Conservation (phyloP, 768 basidiomycete species). For the Tricholoma sp. region DNA sequence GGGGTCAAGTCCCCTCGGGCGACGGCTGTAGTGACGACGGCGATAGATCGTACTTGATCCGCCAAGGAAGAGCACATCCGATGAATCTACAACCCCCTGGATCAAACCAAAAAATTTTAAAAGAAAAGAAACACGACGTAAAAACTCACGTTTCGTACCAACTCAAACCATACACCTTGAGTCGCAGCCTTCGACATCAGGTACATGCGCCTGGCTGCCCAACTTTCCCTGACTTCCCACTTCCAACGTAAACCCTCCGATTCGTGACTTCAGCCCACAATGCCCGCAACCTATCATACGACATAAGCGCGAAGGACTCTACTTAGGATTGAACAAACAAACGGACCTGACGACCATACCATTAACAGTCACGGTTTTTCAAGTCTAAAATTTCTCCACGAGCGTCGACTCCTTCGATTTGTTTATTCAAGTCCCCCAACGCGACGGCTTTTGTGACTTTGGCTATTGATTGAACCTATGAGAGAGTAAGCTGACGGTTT, state of each 20-base stretch:
- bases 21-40: conserved; percentile 83
- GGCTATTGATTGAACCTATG: conserved; percentile 76
- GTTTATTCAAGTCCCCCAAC: conserved; percentile 81
- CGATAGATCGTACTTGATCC: conserved; percentile 79
- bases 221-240: conserved; percentile 87
- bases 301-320: conserved; percentile 19
- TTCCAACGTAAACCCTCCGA: conserved; percentile 75
- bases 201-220: conserved; percentile 83
- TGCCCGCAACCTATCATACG: conserved; percentile 37
- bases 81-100: conserved; percentile 45
- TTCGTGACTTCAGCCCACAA: conserved; percentile 83
- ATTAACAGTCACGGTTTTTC: conserved; percentile 60
- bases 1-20: conserved; percentile 86
- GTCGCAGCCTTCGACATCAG: conserved; percentile 86
- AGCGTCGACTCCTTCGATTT: conserved; percentile 89
- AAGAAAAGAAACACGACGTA: background rate
- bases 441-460: conserved; percentile 94
- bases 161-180: conserved; percentile 34
- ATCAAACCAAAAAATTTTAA: background rate
- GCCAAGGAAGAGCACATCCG: conserved; percentile 79
- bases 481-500: background rate
- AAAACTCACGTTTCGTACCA: background rate
- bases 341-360: conserved; percentile 39
- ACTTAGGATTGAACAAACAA: conserved; percentile 1
- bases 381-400: conserved; percentile 86